Percentiles rank a stretch among this genome's conserved stretches.
Evolutionary conservation across 106 monocot species (phyloP).

Genomic region (Dioscorea zingiberensis): DNA sequence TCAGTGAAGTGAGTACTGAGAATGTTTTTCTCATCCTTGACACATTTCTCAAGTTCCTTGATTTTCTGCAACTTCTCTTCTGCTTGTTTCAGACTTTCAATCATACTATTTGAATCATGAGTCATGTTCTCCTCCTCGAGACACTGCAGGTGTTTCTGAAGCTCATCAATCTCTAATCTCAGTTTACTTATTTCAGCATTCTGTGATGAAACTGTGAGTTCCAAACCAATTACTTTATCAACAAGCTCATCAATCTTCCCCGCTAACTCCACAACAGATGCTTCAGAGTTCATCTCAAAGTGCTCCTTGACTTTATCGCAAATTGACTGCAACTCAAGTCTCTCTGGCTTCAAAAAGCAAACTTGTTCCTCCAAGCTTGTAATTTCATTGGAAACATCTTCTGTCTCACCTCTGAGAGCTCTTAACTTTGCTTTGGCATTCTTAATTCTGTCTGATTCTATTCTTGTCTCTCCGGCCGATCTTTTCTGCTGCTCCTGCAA

Average conservation of each 20-base stretch:
- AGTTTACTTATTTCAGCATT: slow-evolving; percentile 11
- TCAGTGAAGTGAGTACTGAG: slow-evolving; percentile 12
- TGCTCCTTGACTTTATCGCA: slow-evolving; percentile 24
- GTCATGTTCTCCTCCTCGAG: slow-evolving; percentile 25
- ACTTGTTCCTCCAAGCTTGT: slow-evolving; percentile 4
- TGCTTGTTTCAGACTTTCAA: slow-evolving; percentile 13
- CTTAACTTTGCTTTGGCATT: slow-evolving; percentile 2
- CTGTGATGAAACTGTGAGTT: slow-evolving; percentile 26
- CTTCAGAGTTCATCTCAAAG: slow-evolving; percentile 13
- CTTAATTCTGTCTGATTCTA: slow-evolving; percentile 9
- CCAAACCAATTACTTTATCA: slow-evolving; percentile 17
- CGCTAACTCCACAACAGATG: slow-evolving; percentile 17
- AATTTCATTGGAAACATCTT: background rate
- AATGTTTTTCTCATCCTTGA: slow-evolving; percentile 11
- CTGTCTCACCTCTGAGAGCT: slow-evolving; percentile 1
- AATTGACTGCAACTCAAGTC: slow-evolving; percentile 13
- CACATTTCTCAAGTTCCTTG: slow-evolving; percentile 12
- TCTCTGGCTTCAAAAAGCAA: slow-evolving; percentile 10
- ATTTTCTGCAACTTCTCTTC: slow-evolving; percentile 20
- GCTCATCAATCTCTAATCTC: slow-evolving; percentile 6
- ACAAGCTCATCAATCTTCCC: slow-evolving; percentile 54
- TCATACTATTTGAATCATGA: background rate
- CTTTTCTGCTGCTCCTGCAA: slow-evolving; percentile 12
- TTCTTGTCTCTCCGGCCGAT: slow-evolving; percentile 2
- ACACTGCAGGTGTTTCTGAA: slow-evolving; percentile 13